A percentile compares a stretch with the other conserved stretches of the same genome.
Evolutionary conservation across 352 stramenopile species (phyloP).

Genomic region (Phytopythium mirpurense): DNA sequence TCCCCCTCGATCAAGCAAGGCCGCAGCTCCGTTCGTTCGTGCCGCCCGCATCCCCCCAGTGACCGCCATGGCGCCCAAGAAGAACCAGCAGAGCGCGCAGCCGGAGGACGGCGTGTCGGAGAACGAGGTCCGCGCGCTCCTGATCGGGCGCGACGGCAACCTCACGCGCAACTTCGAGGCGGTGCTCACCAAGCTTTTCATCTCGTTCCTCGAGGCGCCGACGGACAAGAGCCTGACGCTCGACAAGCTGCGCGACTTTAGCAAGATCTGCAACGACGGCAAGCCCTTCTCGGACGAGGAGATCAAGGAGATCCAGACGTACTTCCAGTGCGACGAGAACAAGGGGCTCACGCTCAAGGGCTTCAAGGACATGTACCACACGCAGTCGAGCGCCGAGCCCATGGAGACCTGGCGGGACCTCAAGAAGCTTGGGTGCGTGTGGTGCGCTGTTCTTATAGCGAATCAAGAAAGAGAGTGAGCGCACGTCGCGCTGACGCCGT

Average conservation of each 20-base stretch:
- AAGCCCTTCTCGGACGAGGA: constrained; percentile 85
- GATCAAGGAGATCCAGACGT: constrained; percentile 90
- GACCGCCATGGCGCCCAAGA: constrained; percentile 45
- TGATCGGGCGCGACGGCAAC: constrained; percentile 79
- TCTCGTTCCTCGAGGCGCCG: constrained; percentile 75
- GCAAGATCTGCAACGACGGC: constrained; percentile 87
- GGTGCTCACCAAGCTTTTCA: constrained; percentile 82
- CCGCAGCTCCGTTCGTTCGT: constrained; percentile 1
- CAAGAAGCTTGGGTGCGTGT: constrained; percentile 82
- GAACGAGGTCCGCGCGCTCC: constrained; percentile 78
- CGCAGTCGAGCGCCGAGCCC: constrained; percentile 83
- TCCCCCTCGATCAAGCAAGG: constrained; percentile 6
- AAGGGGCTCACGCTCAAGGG: constrained; percentile 86
- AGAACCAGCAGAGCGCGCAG: constrained; percentile 33
- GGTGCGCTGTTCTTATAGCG: constrained; percentile 1
- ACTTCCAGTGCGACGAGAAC: constrained; percentile 90
- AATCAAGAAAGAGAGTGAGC: neutral
- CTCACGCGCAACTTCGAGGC: constrained; percentile 81
- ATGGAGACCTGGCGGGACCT: constrained; percentile 89
- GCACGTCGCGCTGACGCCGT: neutral
- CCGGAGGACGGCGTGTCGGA: constrained; percentile 60
- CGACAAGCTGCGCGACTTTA: constrained; percentile 85
- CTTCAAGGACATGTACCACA: constrained; percentile 91
- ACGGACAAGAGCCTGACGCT: constrained; percentile 79
- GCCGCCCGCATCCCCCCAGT: neutral